Evolutionary conservation across 2,329 filamentous ascomycete genomes (phyloP).

Genomic region (Lasiodiplodia theobromae): DNA sequence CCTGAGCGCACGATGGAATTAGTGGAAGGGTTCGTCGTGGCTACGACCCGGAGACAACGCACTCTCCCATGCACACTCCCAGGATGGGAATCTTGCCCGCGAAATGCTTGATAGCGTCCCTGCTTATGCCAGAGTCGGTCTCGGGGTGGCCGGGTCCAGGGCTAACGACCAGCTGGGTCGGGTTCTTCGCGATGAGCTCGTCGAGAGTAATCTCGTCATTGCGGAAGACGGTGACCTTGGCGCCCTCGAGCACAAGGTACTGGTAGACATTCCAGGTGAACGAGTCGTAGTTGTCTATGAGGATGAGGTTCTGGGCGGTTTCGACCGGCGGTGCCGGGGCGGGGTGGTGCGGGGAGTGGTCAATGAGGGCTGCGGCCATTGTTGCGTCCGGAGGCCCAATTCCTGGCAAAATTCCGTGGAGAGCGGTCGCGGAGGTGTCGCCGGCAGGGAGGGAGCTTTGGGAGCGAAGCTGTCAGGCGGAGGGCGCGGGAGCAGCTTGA

Average conservation of each 20-base stretch:
- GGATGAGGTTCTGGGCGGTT: slow-evolving; percentile 86
- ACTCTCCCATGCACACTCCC: slow-evolving; percentile 99
- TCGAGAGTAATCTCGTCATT: slow-evolving; percentile 92
- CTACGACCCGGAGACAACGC: slow-evolving; percentile 49
- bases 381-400: slow-evolving; percentile 39
- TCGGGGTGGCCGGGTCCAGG: slow-evolving; percentile 92
- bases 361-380: slow-evolving; percentile 63
- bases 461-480: neutral
- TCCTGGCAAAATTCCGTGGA: neutral
- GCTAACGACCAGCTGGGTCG: slow-evolving; percentile 93
- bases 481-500: slow-evolving; percentile 4
- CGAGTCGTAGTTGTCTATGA: slow-evolving; percentile 99
- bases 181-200: slow-evolving; percentile 80
- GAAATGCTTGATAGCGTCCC: slow-evolving; percentile 89
- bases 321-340: slow-evolving; percentile 74
- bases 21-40: slow-evolving; percentile 19
- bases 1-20: slow-evolving; percentile 49
- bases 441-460: neutral
- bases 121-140: slow-evolving; percentile 91
- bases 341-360: slow-evolving; percentile 88
- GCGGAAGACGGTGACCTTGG: slow-evolving; percentile 84
- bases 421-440: slow-evolving; percentile 1
- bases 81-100: slow-evolving; percentile 93
- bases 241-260: slow-evolving; percentile 95
- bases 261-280: slow-evolving; percentile 99